A percentile compares a stretch with the other conserved stretches of the same genome.
Evolutionary conservation across 2,329 filamentous ascomycete genomes (phyloP).

Genomic region (Monilinia fructicola): DNA sequence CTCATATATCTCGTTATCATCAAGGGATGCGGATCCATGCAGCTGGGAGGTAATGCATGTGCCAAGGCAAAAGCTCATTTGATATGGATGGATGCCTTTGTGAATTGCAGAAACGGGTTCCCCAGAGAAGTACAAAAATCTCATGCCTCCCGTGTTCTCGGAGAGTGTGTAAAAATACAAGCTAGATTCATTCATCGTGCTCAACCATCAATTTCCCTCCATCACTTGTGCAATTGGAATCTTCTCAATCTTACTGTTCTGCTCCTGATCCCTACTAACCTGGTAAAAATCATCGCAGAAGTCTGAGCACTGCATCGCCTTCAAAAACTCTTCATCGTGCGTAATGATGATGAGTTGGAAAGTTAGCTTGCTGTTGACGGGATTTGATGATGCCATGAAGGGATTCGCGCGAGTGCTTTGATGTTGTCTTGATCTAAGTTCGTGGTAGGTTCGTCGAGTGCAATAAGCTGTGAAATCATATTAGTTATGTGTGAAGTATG

Average conservation of each 20-base stretch:
- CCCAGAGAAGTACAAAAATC: not conserved
- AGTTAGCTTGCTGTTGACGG: conserved; percentile 84
- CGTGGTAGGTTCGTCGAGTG: conserved; percentile 95
- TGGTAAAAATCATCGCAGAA: conserved; percentile 92
- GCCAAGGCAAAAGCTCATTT: not conserved
- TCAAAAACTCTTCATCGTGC: conserved; percentile 94
- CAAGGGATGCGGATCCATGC: not conserved
- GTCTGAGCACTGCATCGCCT: conserved; percentile 89
- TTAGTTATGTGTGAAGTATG: conserved; percentile 15
- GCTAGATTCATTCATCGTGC: not conserved
- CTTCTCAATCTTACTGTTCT: conserved; percentile 81
- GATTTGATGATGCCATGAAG: conserved; percentile 84
- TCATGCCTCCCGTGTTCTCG: not conserved
- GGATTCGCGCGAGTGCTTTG: conserved; percentile 77
- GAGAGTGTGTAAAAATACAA: not conserved
- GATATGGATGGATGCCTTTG: not conserved
- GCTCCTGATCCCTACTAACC: conserved; percentile 76
- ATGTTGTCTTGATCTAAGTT: conserved; percentile 97
- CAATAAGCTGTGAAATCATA: conserved; percentile 64
- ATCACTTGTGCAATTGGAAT: conserved; percentile 15
- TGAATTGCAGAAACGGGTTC: not conserved
- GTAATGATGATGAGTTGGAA: conserved; percentile 99
- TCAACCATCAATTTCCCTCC: conserved; percentile 4
- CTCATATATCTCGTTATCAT: conserved; percentile 2
- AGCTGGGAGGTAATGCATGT: not conserved